Base-by-base conservation (phyloP, 2,329 filamentous ascomycete genomes). In the Claviceps spartinae region DNA sequence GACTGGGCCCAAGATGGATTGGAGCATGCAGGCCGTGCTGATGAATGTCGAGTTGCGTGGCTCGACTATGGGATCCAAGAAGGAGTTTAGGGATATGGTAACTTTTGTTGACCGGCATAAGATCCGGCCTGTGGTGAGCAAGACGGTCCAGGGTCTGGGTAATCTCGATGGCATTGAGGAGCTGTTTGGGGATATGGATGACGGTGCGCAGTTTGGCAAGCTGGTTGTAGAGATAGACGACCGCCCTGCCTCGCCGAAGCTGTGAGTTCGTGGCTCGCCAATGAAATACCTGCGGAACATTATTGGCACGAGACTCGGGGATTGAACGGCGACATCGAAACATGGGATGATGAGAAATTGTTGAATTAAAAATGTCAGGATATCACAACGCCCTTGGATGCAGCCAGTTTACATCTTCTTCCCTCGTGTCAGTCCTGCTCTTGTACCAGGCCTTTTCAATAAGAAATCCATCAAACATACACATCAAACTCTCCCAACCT, bases 31-130 rank as follows among this genome's bases (percentile, higher is more conserved):
- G 54, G 89, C 89, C 0, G 85, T 93, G 14, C 68, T 97, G 55
- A 86, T 84, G 67, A 95, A 97, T 62, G 78, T 96, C 50, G 91
- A 97, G 59, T 75, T 97, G 30, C 78, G 79, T 48, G 91, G 93
- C 18, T 83, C 80, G 14, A 96, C 90, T 0, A 95, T 97, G 90
- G 91, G 91, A 0, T 95, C 88, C 30, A 77, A 86, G 45, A 82
- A 80, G 62, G 93, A 97, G 69, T 97, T 96, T 63, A 73, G 73
- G n/a, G 87, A 93, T 22, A 95, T 97, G 88, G 76, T 96, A 5
- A 74, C 77, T 1, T 95, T 95, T 69, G 85, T 96, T 38, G 74
- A 75, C 13, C 69, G 82, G 56, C 81, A 88, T 57, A 78, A 83
- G 62, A 82, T 96, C 55, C 77, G 72, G 51, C 90, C 91, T 0